These are phyloP conservation scores for Debaryomyces subglobosus DNA, from an alignment of 1,139 yeast genomes.

Conservation along the genomic window DNA sequence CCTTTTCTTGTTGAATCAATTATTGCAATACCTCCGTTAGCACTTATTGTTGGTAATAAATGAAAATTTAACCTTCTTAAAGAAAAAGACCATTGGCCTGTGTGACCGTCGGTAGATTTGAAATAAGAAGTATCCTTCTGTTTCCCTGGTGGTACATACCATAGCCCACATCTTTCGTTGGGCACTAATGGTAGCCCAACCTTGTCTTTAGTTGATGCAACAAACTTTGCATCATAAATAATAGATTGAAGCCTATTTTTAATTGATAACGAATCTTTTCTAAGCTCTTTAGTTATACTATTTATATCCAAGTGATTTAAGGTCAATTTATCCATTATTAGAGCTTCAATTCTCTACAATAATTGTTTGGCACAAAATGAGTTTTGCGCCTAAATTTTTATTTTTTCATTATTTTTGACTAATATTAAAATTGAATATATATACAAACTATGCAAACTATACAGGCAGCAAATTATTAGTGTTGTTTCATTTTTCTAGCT, in stretches of 20 bases:
- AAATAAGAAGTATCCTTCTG: constrained; percentile 62
- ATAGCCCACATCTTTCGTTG: constrained; percentile 84
- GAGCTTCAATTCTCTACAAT: neutral
- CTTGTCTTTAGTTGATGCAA: constrained; percentile 18
- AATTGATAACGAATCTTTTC: constrained; percentile 58
- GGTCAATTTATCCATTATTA: constrained; percentile 5
- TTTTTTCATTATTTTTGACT: neutral
- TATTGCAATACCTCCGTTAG: constrained; percentile 54
- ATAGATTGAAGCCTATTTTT: constrained; percentile 74
- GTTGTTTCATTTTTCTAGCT: constrained; percentile 20
- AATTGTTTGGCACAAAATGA: neutral
- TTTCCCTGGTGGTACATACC: constrained; percentile 65
- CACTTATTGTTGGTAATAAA: constrained; percentile 50
- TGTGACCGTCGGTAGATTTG: constrained; percentile 91
- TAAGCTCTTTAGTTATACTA: constrained; percentile 37
- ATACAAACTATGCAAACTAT: constrained; percentile 4
- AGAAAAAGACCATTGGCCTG: constrained; percentile 77
- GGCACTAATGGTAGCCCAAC: constrained; percentile 53
- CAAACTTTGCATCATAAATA: constrained; percentile 53
- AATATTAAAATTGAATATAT: neutral
- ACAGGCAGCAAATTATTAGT: neutral
- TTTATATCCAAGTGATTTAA: constrained; percentile 18
- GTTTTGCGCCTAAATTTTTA: neutral
- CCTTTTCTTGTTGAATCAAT: constrained; percentile 88
- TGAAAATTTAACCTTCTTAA: constrained; percentile 74